Percentiles rank a stretch among this genome's conserved stretches.
phyloP scores from a whole-genome alignment of 2,329 filamentous ascomycete genomes.

The Helminthosporium solani region DNA sequence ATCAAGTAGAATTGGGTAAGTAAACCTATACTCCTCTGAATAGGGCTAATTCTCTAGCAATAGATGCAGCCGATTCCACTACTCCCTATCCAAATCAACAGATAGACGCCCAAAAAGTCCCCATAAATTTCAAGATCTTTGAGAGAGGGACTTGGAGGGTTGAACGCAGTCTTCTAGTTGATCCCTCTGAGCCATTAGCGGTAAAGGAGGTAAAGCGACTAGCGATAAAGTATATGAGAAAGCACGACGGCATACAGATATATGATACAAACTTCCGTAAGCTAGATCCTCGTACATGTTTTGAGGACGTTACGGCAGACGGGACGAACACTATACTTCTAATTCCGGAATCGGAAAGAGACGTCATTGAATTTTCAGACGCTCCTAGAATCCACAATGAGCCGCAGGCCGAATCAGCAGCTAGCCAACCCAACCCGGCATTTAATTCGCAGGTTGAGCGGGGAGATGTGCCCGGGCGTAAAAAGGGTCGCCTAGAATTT shows the following conservation, averaged over 20 bases:
- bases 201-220: constrained; percentile 9
- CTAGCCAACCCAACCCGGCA: not conserved
- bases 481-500: not conserved
- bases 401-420: not conserved
- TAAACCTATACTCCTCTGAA: constrained; percentile 2
- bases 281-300: constrained; percentile 9
- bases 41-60: constrained; percentile 5
- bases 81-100: constrained; percentile 3
- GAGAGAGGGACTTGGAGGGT: constrained; percentile 2
- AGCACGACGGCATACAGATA: constrained; percentile 9
- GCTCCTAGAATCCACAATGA: not conserved
- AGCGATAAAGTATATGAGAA: constrained; percentile 12
- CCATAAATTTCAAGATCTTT: constrained; percentile 6
- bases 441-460: not conserved
- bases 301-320: constrained; percentile 10
- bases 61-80: constrained; percentile 4
- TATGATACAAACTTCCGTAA: constrained; percentile 12
- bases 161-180: constrained; percentile 6
- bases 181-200: constrained; percentile 1
- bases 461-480: not conserved
- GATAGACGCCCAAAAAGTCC: constrained; percentile 5
- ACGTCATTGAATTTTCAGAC: not conserved
- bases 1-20: constrained; percentile 1
- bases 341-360: constrained; percentile 3
- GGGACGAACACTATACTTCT: constrained; percentile 4